Base-by-base conservation (phyloP, 306 rosid genomes). In the Citrullus colocynthis region DNA sequence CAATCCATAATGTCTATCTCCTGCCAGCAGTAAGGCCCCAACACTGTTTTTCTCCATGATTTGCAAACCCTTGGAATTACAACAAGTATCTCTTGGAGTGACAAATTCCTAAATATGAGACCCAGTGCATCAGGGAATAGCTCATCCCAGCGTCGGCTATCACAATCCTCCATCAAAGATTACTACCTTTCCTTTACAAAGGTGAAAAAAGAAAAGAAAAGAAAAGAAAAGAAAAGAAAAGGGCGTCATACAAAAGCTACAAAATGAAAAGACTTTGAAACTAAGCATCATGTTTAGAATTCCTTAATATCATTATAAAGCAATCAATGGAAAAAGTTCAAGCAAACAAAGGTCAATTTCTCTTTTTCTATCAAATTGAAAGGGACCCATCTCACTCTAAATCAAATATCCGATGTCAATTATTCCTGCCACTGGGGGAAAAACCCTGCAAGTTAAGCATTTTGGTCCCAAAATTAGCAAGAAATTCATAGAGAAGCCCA, bases 11-110 rank as follows among this genome's bases (percentile, higher is more conserved):
- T 87, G 79, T 96, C 91, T 41, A 96, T 89, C 89, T 92, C 96
- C 83, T 92, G 99, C 99, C 99, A 96, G 80, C 98, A 96, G 65
- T 84, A 91, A 62, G 99, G 98, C 48, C 90, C 98, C 64, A 71
- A 70, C 16, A 91, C 93, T 28, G 90, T 93, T 81, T 82, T 86
- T 82, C 85, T 78, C 99, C 99, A 96, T 67, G 97, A 88, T 75
- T 92, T 93, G 78, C 98, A 96, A 36, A 92, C 98, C 87, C 89
- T 81, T 3, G 99, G 99, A 77, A 96, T 86, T 82, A 91, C 93
- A 1, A 96, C 87, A 21, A 92, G 89, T 59, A 78, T 84, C 76
- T 92, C 99, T 56, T 88, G 88, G 45, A 92, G 93, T 67, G 96
- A 80, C 10, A 96, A 86, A 60, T 96, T 85, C 65, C 78, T 78